Percentiles rank a stretch among this genome's conserved stretches.
Evolutionary conservation across 108 stramenopile genomes (phyloP).

Genomic region (Cyclotella atomus): DNA sequence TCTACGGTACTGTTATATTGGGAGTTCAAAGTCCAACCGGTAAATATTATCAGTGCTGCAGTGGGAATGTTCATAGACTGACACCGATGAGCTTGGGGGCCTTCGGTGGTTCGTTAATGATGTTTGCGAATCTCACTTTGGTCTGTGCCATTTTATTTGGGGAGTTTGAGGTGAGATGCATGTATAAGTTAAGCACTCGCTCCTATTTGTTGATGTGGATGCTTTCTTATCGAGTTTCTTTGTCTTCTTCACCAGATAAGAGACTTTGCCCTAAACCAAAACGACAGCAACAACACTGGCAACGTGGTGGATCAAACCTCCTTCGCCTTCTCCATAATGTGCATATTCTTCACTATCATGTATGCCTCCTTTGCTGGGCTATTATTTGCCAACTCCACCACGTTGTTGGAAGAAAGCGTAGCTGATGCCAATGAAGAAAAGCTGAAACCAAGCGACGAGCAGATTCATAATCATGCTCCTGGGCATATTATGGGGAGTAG

Average conservation of each 20-base stretch:
- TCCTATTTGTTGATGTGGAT: background rate
- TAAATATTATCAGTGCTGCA: slow-evolving; percentile 80
- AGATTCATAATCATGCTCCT: slow-evolving; percentile 23
- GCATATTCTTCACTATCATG: slow-evolving; percentile 82
- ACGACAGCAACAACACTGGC: slow-evolving; percentile 28
- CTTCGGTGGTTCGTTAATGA: slow-evolving; percentile 81
- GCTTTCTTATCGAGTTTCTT: background rate
- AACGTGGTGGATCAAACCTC: slow-evolving; percentile 61
- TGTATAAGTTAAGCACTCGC: background rate
- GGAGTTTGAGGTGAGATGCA: slow-evolving; percentile 79
- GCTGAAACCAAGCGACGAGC: slow-evolving; percentile 19
- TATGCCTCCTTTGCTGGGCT: slow-evolving; percentile 77
- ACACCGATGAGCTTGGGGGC: slow-evolving; percentile 81
- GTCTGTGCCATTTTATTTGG: slow-evolving; percentile 68
- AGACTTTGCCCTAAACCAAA: slow-evolving; percentile 33
- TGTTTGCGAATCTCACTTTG: slow-evolving; percentile 88
- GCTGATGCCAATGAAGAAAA: slow-evolving; percentile 60
- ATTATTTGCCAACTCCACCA: slow-evolving; percentile 57
- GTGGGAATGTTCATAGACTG: slow-evolving; percentile 74
- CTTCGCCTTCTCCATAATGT: slow-evolving; percentile 78
- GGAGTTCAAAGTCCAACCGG: slow-evolving; percentile 82
- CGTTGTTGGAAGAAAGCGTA: slow-evolving; percentile 71
- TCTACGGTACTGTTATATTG: slow-evolving; percentile 81
- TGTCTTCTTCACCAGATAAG: slow-evolving; percentile 55
- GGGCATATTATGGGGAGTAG: slow-evolving; percentile 44